Evolutionary conservation across 306 rosid genomes (phyloP), one percentile per base, ranked within the genome.

Genomic region (Inga leiocalycina): DNA sequence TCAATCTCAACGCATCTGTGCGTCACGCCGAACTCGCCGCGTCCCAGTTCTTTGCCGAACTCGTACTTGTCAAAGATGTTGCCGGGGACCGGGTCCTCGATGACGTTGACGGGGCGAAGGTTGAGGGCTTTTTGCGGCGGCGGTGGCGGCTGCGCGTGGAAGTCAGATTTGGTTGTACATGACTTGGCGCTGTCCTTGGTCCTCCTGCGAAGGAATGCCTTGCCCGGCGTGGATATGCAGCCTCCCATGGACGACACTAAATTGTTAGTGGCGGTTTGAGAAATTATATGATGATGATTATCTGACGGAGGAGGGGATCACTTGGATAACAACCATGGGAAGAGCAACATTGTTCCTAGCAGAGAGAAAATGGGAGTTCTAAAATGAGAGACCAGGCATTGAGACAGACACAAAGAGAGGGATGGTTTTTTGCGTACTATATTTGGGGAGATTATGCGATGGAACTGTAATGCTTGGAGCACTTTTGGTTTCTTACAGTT

Each of bases 21-120:
- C 0, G 99, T 96, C 37, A 93, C 89, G 3, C 99, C 99, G 3
- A 93, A 96, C 73, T 96, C 99, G 0, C 98, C 99, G 2, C 99
- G 81, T 16, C 99, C 99, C 0, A 93, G 54, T 56, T 96, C 99
- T 83, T 90, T 91, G 24, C 93, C 97, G 0, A 96, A 74, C 64
- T 81, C 64, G 71, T 92, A 93, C 68, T 86, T 90, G 0, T 86
- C 84, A 2, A 84, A 90, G 20, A 93, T 86, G 86, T 81, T 78
- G 24, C 88, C 86, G 0, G 88, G 86, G 0, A 81, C 69, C n/a
- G 97, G 93, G 41, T 86, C 62, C 3, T 83, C 30, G 17, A 95
- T 86, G 45, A 95, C 87, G 15, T 81, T 72, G 22, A 77, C 10
- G 6, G 32, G 75, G 30, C 19, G 82, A 8, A 48, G 45, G 82